Evolutionary conservation across 345 rosid genomes (phyloP).

Genomic region (Eucalyptus shirleyi): DNA sequence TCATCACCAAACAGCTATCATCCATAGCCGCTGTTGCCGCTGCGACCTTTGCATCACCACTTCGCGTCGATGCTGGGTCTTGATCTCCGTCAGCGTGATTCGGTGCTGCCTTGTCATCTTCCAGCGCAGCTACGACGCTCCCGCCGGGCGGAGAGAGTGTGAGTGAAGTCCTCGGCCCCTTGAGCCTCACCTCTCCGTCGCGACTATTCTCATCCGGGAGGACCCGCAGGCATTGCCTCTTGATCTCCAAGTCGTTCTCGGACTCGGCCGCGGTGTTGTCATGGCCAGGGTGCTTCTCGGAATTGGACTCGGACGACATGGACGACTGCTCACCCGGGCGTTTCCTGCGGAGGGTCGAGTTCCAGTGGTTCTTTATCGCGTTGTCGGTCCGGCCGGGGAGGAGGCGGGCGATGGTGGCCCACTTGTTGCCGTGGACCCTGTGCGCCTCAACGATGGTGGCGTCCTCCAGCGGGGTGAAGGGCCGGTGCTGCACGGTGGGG

Average conservation of each 20-base stretch:
- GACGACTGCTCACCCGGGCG: conserved; percentile 1
- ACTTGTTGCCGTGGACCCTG: conserved; percentile 43
- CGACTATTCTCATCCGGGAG: not conserved
- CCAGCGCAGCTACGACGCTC: not conserved
- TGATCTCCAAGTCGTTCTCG: conserved; percentile 8
- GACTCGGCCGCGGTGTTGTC: conserved; percentile 1
- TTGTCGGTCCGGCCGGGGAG: conserved; percentile 64
- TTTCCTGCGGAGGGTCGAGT: conserved; percentile 38
- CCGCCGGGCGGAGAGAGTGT: conserved; percentile 40
- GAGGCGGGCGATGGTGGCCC: conserved; percentile 60
- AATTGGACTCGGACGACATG: conserved; percentile 12
- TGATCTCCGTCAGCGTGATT: not conserved
- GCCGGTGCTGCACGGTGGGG: conserved; percentile 53
- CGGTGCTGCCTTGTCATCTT: not conserved
- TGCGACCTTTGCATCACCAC: not conserved
- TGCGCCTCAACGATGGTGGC: conserved; percentile 34
- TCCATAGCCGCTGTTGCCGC: not conserved
- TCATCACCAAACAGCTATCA: conserved; percentile 16
- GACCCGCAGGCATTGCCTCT: conserved; percentile 10
- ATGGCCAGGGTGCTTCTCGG: conserved; percentile 4
- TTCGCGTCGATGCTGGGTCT: not conserved
- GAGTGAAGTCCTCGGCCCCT: conserved; percentile 22
- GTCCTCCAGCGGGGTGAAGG: conserved; percentile 50
- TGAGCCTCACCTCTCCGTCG: not conserved
- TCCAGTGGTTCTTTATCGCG: conserved; percentile 65